A percentile compares a stretch with the other conserved stretches of the same genome.
Conservation (phyloP, 2,329 filamentous ascomycete species). For the Cladophialophora bantiana region DNA sequence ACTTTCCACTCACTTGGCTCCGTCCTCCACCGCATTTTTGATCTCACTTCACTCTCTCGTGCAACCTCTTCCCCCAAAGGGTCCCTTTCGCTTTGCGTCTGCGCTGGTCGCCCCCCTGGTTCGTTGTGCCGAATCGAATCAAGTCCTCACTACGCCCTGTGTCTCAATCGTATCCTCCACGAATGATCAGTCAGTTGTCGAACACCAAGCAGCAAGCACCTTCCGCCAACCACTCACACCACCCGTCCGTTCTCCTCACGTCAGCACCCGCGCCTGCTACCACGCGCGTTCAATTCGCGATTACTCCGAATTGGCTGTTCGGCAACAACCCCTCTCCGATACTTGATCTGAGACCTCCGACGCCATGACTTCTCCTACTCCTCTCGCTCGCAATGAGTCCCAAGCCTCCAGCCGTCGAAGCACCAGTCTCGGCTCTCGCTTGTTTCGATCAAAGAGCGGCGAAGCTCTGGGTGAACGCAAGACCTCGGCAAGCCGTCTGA, state of each 20-base stretch:
- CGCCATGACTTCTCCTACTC: slow-evolving; percentile 35
- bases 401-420: slow-evolving; percentile 35
- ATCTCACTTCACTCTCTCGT: slow-evolving; percentile 6
- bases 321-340: slow-evolving; percentile 17
- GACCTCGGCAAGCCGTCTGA: slow-evolving; percentile 32
- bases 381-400: slow-evolving; percentile 37
- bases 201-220: slow-evolving; percentile 7
- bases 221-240: neutral
- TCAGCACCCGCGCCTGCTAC: slow-evolving; percentile 27
- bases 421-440: slow-evolving; percentile 38
- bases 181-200: slow-evolving; percentile 20
- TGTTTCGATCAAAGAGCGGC: slow-evolving; percentile 39
- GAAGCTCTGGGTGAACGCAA: slow-evolving; percentile 40
- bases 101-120: slow-evolving; percentile 32
- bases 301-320: slow-evolving; percentile 17
- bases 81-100: slow-evolving; percentile 10
- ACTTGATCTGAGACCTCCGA: slow-evolving; percentile 9
- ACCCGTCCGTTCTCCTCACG: slow-evolving; percentile 21
- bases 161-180: slow-evolving; percentile 6
- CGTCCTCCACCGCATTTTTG: neutral
- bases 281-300: slow-evolving; percentile 3
- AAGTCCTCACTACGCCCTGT: neutral
- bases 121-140: slow-evolving; percentile 9
- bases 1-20: neutral
- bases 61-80: neutral